phyloP scores from a whole-genome alignment of 1,284 basidiomycete species.

The Trichosporon faecale region DNA sequence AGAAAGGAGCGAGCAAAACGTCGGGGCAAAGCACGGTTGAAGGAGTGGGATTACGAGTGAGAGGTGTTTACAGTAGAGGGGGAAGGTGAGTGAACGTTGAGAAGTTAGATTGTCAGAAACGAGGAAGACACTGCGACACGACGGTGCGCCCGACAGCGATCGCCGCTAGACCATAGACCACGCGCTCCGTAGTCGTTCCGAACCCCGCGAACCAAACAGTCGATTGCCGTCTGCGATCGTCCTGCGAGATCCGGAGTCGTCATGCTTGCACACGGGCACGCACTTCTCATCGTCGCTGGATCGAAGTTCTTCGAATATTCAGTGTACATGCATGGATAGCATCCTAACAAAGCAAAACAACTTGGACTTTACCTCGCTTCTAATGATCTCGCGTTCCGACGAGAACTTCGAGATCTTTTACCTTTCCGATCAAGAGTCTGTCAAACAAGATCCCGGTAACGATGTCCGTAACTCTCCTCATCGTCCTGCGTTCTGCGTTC shows the following conservation, averaged over 20 bases:
- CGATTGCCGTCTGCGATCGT: background rate
- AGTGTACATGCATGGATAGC: slow-evolving; percentile 11
- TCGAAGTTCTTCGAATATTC: background rate
- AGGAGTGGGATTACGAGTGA: background rate
- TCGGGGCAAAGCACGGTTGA: background rate
- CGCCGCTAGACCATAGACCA: background rate
- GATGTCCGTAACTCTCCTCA: background rate
- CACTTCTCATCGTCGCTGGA: background rate
- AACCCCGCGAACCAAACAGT: background rate
- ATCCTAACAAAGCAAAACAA: slow-evolving; percentile 11
- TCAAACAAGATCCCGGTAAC: background rate
- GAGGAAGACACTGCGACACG: background rate
- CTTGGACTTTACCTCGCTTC: slow-evolving; percentile 11
- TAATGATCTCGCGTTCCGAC: background rate
- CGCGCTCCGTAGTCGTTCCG: background rate
- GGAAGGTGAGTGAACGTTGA: background rate
- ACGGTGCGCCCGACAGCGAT: background rate
- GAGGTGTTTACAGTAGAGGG: background rate
- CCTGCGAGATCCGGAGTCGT: background rate
- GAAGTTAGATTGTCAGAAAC: background rate
- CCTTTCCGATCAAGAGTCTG: background rate
- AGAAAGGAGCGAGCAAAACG: background rate
- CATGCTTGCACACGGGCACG: background rate
- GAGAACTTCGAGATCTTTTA: background rate
- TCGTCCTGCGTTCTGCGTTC: background rate